Base-by-base conservation (phyloP, 345 rosid species). In the Alliaria petiolata region DNA sequence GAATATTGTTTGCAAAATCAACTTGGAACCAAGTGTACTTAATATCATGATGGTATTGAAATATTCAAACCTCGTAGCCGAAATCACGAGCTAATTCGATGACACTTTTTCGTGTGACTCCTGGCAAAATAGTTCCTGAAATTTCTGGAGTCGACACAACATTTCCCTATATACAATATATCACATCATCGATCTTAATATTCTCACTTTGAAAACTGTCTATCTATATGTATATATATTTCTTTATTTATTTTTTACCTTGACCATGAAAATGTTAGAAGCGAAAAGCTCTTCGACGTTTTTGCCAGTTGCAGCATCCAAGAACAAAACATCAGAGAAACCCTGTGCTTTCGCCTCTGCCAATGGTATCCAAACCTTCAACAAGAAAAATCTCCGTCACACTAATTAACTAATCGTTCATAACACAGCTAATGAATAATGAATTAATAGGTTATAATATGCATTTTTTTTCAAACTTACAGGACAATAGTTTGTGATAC, bases 101-200 rank as follows among this genome's bases (percentile, higher is more conserved):
- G 51, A 87, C 76, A 64, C 93, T 82, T 81, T 89, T 91, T 53
- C 96, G 77, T 1, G 95, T 93, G 77, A 93, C 79, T 65, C 98
- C 98, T 9, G 95, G 90, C 59, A 91, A 81, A 69, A 91, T 91
- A 4, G 97, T 91, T 62, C 97, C 98, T 71, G 85, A 76, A 50
- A 89, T 75, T 47, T 80, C 81, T 40, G 96, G 98, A 47, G 97
- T 93, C 28, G 82, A 83, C 44, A 93, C 84, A 63, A 75, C 80
- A 40, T 86, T 86, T 57, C 74, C 89, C 98, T 93, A 50, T n/a
- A 66, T 34, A n/a, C n/a, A 53, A 30, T 52, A 16, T n/a, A 67
- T 60, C 42, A 40, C 47, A 20, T n/a, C n/a, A n/a, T 36, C 50
- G 10, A 42, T 58, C 44, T 35, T 65, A 47, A 14, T 38, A 49